phyloP scores from a whole-genome alignment of 148 eudicot species.

The Bassia scoparia region DNA sequence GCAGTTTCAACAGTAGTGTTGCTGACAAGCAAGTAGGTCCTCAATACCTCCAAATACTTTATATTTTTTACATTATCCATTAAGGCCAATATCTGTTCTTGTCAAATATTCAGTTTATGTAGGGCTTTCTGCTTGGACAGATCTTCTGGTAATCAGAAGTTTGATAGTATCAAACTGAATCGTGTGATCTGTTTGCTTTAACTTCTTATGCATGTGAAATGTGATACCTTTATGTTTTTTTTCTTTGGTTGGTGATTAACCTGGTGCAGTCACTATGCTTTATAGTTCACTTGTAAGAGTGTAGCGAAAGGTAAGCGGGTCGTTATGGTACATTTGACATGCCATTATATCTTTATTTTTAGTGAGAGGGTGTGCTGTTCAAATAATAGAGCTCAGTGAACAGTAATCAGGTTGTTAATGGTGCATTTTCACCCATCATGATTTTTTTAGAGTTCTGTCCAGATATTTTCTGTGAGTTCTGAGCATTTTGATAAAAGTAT shows the following conservation, averaged over 20 bases:
- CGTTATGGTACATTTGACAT: not conserved
- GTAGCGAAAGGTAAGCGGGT: not conserved
- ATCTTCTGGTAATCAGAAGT: not conserved
- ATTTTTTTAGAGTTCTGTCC: too few species aligned
- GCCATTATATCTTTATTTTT: not conserved
- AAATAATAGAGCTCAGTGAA: too few species aligned
- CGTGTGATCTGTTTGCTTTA: not conserved
- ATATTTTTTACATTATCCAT: too few species aligned
- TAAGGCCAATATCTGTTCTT: not conserved
- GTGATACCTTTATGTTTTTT: not conserved
- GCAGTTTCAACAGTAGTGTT: slow-evolving; percentile 86
- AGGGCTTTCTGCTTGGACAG: not conserved
- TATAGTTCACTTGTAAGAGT: too few species aligned
- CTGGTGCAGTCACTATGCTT: not conserved
- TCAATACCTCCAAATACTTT: slow-evolving; percentile 1
- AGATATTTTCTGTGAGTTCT: too few species aligned
- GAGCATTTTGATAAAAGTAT: too few species aligned
- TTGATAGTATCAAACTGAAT: not conserved
- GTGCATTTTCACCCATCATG: too few species aligned
- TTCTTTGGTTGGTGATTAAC: not conserved
- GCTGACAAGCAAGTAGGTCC: slow-evolving; percentile 70
- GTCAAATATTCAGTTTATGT: not conserved
- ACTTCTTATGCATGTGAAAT: not conserved
- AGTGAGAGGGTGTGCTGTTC: too few species aligned
- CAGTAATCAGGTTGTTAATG: too few species aligned